Conservation (phyloP, 1,139 yeast genomes). For the Oligophagozyma castellii region DNA sequence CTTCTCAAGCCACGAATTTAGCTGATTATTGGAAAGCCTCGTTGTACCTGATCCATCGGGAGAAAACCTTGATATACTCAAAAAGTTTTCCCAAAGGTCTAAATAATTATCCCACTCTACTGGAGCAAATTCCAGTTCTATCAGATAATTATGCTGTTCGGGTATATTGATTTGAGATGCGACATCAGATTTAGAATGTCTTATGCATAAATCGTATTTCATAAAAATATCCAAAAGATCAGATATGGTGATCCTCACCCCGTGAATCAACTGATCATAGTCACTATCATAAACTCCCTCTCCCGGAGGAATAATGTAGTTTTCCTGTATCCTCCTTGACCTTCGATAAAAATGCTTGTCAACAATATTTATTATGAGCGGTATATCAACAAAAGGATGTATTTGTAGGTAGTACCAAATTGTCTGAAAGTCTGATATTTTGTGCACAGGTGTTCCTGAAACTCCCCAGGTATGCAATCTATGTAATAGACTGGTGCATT, state of each 20-base stretch:
- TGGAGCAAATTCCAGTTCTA: slow-evolving; percentile 63
- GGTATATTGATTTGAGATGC: slow-evolving; percentile 66
- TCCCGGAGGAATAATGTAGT: neutral
- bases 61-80: slow-evolving; percentile 38
- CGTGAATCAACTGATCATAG: neutral
- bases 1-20: slow-evolving; percentile 47
- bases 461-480: slow-evolving; percentile 93
- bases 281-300: slow-evolving; percentile 3
- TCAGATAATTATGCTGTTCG: slow-evolving; percentile 52
- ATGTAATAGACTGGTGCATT: slow-evolving; percentile 67
- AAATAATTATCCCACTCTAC: slow-evolving; percentile 76
- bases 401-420: slow-evolving; percentile 52
- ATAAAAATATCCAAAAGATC: slow-evolving; percentile 12
- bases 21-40: slow-evolving; percentile 9
- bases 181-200: slow-evolving; percentile 82
- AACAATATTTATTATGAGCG: slow-evolving; percentile 10
- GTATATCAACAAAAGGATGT: slow-evolving; percentile 41
- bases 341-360: slow-evolving; percentile 3
- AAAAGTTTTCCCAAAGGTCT: slow-evolving; percentile 45
- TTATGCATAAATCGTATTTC: slow-evolving; percentile 32
- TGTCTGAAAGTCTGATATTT: slow-evolving; percentile 55
- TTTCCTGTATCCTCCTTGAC: too few relatives aligned
- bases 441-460: slow-evolving; percentile 81
- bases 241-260: neutral
- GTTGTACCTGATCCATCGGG: slow-evolving; percentile 48